Evolutionary conservation across 1,284 basidiomycete species (phyloP).

Genomic region (Ganoderma sinense): DNA sequence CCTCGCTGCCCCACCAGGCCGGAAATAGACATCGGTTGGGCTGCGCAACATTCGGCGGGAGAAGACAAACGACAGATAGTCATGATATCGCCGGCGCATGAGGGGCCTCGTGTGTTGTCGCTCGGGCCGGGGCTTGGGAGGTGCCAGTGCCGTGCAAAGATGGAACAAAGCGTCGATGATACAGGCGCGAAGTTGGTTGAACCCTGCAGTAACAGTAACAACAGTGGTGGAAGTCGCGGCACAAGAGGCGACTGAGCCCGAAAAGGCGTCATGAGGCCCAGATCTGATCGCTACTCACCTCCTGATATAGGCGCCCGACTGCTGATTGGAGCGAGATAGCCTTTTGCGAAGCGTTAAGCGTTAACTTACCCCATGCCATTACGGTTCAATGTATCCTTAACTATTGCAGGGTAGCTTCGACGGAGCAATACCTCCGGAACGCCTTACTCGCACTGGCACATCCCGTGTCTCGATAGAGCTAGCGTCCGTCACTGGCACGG

Average conservation of each 20-base stretch:
- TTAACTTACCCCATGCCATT: background rate
- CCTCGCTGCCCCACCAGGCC: background rate
- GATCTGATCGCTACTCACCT: slow-evolving; percentile 1
- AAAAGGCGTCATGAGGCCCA: background rate
- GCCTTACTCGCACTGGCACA: background rate
- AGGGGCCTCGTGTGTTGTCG: background rate
- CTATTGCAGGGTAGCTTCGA: background rate
- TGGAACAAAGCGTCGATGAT: background rate
- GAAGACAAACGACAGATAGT: background rate
- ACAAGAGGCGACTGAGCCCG: background rate
- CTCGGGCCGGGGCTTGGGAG: background rate
- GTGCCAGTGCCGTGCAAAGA: too few relatives aligned
- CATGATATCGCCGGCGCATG: background rate
- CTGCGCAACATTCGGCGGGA: background rate
- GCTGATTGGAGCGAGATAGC: background rate
- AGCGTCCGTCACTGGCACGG: background rate
- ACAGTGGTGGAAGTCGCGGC: background rate
- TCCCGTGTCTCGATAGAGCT: background rate
- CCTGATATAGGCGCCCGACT: background rate
- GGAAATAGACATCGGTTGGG: background rate
- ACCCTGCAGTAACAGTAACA: background rate
- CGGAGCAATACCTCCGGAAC: background rate
- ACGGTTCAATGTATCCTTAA: background rate
- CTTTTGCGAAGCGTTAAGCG: background rate
- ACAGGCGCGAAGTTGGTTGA: background rate